These are phyloP conservation scores for Omphalea diandra DNA, from an alignment of 441 rosid genomes.

Conservation along the genomic window DNA sequence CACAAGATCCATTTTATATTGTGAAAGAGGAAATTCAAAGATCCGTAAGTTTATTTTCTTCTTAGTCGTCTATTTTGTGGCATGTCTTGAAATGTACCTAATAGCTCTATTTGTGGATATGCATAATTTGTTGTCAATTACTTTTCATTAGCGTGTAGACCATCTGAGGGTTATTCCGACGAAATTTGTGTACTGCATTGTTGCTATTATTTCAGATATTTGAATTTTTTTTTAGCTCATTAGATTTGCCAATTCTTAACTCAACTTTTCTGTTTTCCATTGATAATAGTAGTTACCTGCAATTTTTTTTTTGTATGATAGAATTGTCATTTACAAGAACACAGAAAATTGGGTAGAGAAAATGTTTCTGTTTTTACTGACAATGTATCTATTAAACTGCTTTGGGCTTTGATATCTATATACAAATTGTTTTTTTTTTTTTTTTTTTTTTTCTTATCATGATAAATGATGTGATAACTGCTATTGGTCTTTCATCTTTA, in stretches of 20 bases:
- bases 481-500: too few species aligned
- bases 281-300: too few species aligned
- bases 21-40: constrained; percentile 97
- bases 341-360: too few species aligned
- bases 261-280: neutral
- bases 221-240: neutral
- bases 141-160: neutral
- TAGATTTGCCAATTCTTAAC: neutral
- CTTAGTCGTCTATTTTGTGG: neutral
- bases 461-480: too few species aligned
- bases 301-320: too few species aligned
- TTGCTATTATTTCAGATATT: neutral
- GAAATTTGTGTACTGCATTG: neutral
- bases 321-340: too few species aligned
- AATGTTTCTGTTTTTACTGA: too few species aligned
- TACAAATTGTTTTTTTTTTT: too few species aligned
- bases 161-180: neutral
- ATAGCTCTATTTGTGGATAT: neutral
- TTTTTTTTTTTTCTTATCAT: too few species aligned
- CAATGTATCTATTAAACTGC: too few species aligned
- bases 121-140: neutral
- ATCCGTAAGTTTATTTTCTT: constrained; percentile 57
- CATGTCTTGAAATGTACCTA: neutral
- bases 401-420: too few species aligned
- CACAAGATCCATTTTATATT: constrained; percentile 95